Evolutionary conservation across 108 stramenopile species (phyloP), one percentile per base, ranked within the genome.

Genomic region (Nitzschia sp.): DNA sequence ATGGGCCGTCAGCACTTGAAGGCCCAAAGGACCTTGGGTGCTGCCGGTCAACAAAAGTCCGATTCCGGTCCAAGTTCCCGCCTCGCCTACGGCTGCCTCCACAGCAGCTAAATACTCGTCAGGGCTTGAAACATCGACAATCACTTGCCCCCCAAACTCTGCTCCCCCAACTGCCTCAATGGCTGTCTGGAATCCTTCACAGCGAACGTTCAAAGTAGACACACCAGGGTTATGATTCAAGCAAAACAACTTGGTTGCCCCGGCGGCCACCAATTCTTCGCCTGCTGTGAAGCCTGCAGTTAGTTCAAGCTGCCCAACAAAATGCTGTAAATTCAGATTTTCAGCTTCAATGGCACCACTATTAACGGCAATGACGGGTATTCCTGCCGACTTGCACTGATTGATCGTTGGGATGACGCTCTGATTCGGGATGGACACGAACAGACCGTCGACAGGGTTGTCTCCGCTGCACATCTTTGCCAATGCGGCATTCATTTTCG

Each of bases 361-460:
- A 30, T 60, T 61, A 18, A 61, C 30, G 25, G 59, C 59, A 61
- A 71, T 31, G 59, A 71, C 46, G 18, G 70, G 70, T 17, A 73
- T 34, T n/a, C 42, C 24, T 3, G 65, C 51, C 0, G 26, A 28
- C 13, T 26, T 49, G 48, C 72, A 73, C n/a, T 34, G 32, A 21
- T 54, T 9, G 0, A 73, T 21, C 48, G 71, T 26, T 18, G 18
- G 21, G 21, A 51, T 9, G 21, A 72, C 47, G 1, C 26, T 19
- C 3, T 48, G 48, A 34, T 33, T 27, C 17, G 72, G 72, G 26
- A 74, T 66, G 17, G 72, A 32, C 24, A 66, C 67, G 45, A 75
- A 75, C 47, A 75, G n/a, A 19, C 74, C 74, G 24, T 75, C 74
- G 8, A 75, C 59, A 19, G 64, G 64, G 17, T n/a, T 15, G 3